Base-by-base conservation (phyloP, 2,329 filamentous ascomycete genomes). In the Myriosclerotinia scirpicola region DNA sequence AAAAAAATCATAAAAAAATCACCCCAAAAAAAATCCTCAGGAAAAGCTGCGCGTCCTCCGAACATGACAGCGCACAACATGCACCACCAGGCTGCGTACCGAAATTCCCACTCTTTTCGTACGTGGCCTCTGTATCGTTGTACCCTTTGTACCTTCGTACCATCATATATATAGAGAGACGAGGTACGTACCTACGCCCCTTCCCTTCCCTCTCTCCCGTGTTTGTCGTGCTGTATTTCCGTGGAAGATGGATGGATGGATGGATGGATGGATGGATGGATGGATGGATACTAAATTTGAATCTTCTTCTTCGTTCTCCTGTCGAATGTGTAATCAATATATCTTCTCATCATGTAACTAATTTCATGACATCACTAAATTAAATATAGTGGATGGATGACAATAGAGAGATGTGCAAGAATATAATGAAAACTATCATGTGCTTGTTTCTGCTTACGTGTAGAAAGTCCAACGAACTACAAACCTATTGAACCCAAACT, bases 131-230 rank as follows among this genome's bases (percentile, higher is more conserved):
- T 50, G 17, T 38, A 17, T 4, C 58, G 15, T n/a, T 6, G 44
- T 38, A 60, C 30, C 30, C 34, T 52, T 52, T 3, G 34, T 54
- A 54, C 17, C 20, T 22, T 60, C 44, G 58, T 50, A 60, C 44
- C 30, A 60, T 50, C 44, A 60, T 60, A 60, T 60, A 60, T 60
- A 60, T 50, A 60, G 44, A 60, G 58, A 12, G 58, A 38, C 34
- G 58, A 60, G 58, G 58, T 60, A 60, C 58, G 58, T 60, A 60
- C 58, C 55, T 50, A 60, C 44, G 14, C 34, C 44, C 30, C 30
- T 60, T 60, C 30, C 20, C n/a, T 54, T 26, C 26, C 26, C 34
- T 0, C 53, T 22, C 44, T 60, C 58, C 44, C 58, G 44, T 60
- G 12, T 60, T 50, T 38, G 42, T 50, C 36, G 30, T 38, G 5